A percentile compares a stretch with the other conserved stretches of the same genome.
Conservation (phyloP, 1,139 yeast species). For the Ogataea hybrid region DNA sequence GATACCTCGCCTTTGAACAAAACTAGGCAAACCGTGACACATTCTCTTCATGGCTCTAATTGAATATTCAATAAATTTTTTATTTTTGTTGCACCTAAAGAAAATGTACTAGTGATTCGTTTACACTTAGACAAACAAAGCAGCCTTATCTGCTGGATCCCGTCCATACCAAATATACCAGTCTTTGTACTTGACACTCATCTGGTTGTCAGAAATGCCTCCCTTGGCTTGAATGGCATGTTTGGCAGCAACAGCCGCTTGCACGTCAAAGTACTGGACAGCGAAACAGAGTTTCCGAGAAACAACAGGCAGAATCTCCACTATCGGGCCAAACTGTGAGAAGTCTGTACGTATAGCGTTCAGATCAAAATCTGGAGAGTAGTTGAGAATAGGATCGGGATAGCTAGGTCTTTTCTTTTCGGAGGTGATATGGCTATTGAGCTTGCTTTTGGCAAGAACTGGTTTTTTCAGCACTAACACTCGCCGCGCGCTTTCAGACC, state of each 20-base stretch:
- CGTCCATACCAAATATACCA: constrained; percentile 70
- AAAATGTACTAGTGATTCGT: constrained; percentile 4
- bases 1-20: neutral
- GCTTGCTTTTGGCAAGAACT: no score
- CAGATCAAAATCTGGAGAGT: no score
- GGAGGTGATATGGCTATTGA: no score
- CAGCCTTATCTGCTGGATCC: constrained; percentile 63
- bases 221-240: constrained; percentile 31
- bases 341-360: no score
- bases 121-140: constrained; percentile 25
- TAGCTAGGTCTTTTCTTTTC: no score
- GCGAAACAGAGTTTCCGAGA: constrained; percentile 63
- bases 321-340: no score
- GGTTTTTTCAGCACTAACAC: no score
- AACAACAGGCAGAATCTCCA: no score
- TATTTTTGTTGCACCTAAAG: constrained; percentile 7
- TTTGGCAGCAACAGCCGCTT: constrained; percentile 63
- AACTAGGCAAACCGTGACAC: neutral
- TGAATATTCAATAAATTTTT: neutral
- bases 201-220: constrained; percentile 20
- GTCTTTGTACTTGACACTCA: constrained; percentile 47
- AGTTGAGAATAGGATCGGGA: no score
- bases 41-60: neutral
- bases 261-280: constrained; percentile 59
- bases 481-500: no score